Base-by-base conservation (phyloP, 1,284 basidiomycete genomes). In the Austropuccinia psidii region DNA sequence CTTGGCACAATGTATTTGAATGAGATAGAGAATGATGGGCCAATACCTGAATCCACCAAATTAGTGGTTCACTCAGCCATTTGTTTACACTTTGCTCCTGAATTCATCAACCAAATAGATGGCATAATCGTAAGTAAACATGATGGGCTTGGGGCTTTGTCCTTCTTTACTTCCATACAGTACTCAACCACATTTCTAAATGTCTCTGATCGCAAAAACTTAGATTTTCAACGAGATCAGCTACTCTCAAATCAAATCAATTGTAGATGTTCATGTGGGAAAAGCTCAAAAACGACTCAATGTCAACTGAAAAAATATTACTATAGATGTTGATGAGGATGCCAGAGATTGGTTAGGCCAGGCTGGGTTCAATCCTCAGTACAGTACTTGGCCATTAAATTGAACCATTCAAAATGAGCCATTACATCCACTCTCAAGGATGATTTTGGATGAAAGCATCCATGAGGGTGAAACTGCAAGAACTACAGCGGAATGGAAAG, bases 321-420 rank as follows among this genome's bases (percentile, higher is more conserved):
- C 81, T 61, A 83, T 98, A 55, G 85, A 87, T 43, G 82, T 97
- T 54, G 89, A 93, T 80, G 83, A 86, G 4, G 86, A 84, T 21
- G 88, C 90, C 69, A 91, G 90, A 82, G 85, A 89, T 68, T 95
- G 90, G 82, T 86, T 98, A 58, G 87, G 86, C 75, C 88, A 88
- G 31, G 85, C 89, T 57, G 93, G 94, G 0, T 97, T 80, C 74
- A 78, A 76, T 68, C 79, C 80, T 0, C 76, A 49, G 41, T 93
- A 94, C 78, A 91, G 93, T 77, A 95, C 94, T 70, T 87, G 95
- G 67, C 95, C 95, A 1, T 86, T 98, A 76, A 90, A 91, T 79
- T 86, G 94, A 50, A 86, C 90, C 8, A 95, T 98, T 78, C 93
- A 97, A 82, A 88, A 87, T 78, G 92, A 98, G 80, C 84, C 98